These are phyloP conservation scores for Moniliella sp. DNA, from an alignment of 1,284 basidiomycete genomes.

Conservation along the genomic window DNA sequence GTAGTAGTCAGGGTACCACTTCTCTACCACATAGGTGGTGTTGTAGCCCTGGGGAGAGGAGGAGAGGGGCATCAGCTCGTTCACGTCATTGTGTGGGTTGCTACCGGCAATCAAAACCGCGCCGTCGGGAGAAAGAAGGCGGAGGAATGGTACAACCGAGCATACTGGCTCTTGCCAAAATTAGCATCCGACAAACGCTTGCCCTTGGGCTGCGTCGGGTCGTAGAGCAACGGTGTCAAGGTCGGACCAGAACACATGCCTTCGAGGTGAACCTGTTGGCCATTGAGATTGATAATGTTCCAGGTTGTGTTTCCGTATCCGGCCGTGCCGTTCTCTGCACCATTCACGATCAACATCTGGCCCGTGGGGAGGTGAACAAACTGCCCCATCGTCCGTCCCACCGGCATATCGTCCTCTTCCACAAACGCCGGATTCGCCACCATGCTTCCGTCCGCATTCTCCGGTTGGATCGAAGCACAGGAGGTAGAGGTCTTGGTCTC, in stretches of 20 bases:
- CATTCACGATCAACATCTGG: slow-evolving; percentile 35
- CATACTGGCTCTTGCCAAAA: slow-evolving; percentile 49
- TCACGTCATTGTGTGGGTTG: slow-evolving; percentile 67
- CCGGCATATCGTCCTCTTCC: slow-evolving; percentile 20
- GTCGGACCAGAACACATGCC: slow-evolving; percentile 56
- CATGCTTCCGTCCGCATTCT: slow-evolving; percentile 14
- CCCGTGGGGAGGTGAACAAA: slow-evolving; percentile 55
- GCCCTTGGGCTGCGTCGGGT: slow-evolving; percentile 43
- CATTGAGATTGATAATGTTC: slow-evolving; percentile 5
- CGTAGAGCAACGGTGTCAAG: slow-evolving; percentile 52
- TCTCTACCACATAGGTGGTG: slow-evolving; percentile 65
- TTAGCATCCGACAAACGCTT: slow-evolving; percentile 45
- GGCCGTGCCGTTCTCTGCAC: slow-evolving; percentile 36
- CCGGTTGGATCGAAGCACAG: slow-evolving; percentile 28
- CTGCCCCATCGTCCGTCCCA: slow-evolving; percentile 22
- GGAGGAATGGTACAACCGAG: slow-evolving; percentile 53
- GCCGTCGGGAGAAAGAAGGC: slow-evolving; percentile 61
- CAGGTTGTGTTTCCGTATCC: slow-evolving; percentile 55
- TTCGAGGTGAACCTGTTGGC: slow-evolving; percentile 9
- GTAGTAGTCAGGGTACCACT: slow-evolving; percentile 50
- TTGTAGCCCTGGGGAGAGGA: slow-evolving; percentile 41
- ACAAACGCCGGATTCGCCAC: slow-evolving; percentile 36
- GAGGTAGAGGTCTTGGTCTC: slow-evolving; percentile 17
- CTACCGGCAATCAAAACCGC: slow-evolving; percentile 71
- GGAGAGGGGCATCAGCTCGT: slow-evolving; percentile 11